Evolutionary conservation across 2,329 filamentous ascomycete species (phyloP).

Genomic region (Didymella keratinophila): DNA sequence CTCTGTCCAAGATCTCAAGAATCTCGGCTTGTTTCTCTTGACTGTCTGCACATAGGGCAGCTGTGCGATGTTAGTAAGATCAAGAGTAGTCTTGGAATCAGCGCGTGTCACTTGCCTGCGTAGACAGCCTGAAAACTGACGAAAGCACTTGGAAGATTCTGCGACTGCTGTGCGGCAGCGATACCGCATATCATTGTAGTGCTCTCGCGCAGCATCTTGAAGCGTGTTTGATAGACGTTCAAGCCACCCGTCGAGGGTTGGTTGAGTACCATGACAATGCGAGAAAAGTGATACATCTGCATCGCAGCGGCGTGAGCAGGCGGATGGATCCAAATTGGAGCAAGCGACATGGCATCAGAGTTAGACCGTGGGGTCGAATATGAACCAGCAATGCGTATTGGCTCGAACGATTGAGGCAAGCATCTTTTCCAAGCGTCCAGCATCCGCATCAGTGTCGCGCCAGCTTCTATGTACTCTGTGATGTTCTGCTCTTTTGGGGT

Average conservation of each 20-base stretch:
- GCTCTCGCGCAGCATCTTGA: slow-evolving; percentile 56
- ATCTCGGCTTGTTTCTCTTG: slow-evolving; percentile 31
- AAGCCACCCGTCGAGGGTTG: slow-evolving; percentile 60
- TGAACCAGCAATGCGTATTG: slow-evolving; percentile 45
- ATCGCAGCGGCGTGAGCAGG: slow-evolving; percentile 54
- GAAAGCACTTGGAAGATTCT: slow-evolving; percentile 40
- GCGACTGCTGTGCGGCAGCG: slow-evolving; percentile 52
- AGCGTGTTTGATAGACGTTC: slow-evolving; percentile 56
- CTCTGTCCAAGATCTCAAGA: slow-evolving; percentile 26
- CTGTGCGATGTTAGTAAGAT: slow-evolving; percentile 8
- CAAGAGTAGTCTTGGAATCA: background rate
- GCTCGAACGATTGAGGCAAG: slow-evolving; percentile 54
- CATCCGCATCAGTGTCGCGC: slow-evolving; percentile 57
- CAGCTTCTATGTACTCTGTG: slow-evolving; percentile 52
- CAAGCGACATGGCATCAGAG: slow-evolving; percentile 16
- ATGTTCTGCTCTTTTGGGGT: slow-evolving; percentile 55
- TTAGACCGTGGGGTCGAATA: slow-evolving; percentile 19
- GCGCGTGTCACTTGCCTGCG: slow-evolving; percentile 31
- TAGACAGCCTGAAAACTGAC: slow-evolving; percentile 43
- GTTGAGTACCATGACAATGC: slow-evolving; percentile 62
- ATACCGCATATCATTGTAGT: slow-evolving; percentile 61
- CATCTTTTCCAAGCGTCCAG: slow-evolving; percentile 60
- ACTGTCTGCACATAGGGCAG: slow-evolving; percentile 33
- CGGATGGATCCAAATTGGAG: slow-evolving; percentile 41
- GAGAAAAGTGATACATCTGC: slow-evolving; percentile 62